Evolutionary conservation across 2,329 filamentous ascomycete species (phyloP), one percentile per base, ranked within the genome.

Genomic region (Ceratocystis ficicola): DNA sequence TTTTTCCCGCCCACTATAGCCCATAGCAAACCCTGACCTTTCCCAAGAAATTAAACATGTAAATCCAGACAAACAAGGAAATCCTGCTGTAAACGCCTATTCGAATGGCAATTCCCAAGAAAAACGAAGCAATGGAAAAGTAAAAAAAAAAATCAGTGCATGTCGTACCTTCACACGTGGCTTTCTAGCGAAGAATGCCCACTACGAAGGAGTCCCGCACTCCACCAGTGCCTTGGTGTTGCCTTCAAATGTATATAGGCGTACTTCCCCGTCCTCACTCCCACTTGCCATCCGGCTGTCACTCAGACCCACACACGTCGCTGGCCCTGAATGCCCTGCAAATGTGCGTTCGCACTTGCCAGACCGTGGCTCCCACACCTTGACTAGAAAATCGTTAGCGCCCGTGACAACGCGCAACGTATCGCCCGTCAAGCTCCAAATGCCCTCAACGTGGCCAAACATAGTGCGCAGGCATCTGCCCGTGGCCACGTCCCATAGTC

Each of bases 361-460:
- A 1, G 89, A 92, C 66, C 91, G 80, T 17, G 93, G 89, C 76
- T 97, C 93, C 94, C 94, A 99, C 41, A 83, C 75, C 78, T 97
- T 97, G 71, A 96, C 89, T 85, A 93, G 95, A 52, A 90, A 86
- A 75, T 99, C 94, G 74, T 97, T 91, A 10, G 90, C 89, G 0
- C 92, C 93, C 20, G 88, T 90, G 15, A 97, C 90, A 17, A 96
- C 85, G 10, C 94, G 85, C 22, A 97, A 78, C 0, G 88, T 92
- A 75, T 97, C 93, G 2, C 89, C 93, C 0, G 89, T 90, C 2
- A 99, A 80, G 5, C 89, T 88, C 94, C 94, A 99, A 22, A 99
- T 88, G 41, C 94, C 94, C 75, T 99, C 94, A 25, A 99, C 83
- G 72, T 99, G 94, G 0, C 94, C 94, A 73, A 97, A 99, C 79